phyloP scores from a whole-genome alignment of 1,139 yeast genomes.

The Saccharomyces pastorianus region DNA sequence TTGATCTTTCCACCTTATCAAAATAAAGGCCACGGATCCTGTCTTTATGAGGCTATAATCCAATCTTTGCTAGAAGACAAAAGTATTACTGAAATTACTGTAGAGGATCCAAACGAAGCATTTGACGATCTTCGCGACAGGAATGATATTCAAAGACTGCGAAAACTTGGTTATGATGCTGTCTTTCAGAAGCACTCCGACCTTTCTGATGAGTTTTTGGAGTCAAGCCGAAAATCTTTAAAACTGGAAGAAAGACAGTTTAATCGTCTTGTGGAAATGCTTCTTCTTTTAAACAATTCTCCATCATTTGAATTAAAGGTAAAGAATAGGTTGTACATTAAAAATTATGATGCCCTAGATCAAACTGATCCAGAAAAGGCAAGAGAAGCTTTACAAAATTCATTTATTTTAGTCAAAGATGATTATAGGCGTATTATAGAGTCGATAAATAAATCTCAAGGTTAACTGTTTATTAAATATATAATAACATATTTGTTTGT shows the following conservation, averaged over 20 bases:
- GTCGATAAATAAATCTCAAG: neutral
- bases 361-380: constrained; percentile 54
- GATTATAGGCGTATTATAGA: constrained; percentile 48
- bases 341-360: constrained; percentile 69
- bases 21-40: constrained; percentile 60
- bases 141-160: constrained; percentile 57
- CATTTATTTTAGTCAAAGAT: constrained; percentile 57
- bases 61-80: constrained; percentile 48
- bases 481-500: too few relatives aligned
- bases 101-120: constrained; percentile 91
- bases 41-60: constrained; percentile 50
- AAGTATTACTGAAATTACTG: constrained; percentile 64
- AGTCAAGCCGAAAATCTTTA: constrained; percentile 29
- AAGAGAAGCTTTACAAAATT: constrained; percentile 65
- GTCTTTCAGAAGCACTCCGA: constrained; percentile 17
- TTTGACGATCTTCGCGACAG: constrained; percentile 89
- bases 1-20: constrained; percentile 76
- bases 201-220: constrained; percentile 37
- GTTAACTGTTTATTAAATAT: neutral
- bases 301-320: constrained; percentile 44
- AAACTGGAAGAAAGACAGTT: constrained; percentile 79
- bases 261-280: constrained; percentile 69
- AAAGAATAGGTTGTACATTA: constrained; percentile 62
- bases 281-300: constrained; percentile 40
- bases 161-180: constrained; percentile 29